Percentiles rank a stretch among this genome's conserved stretches.
Conservation (phyloP, 805 yeast species). For the Cyberlindnera bimundalis region DNA sequence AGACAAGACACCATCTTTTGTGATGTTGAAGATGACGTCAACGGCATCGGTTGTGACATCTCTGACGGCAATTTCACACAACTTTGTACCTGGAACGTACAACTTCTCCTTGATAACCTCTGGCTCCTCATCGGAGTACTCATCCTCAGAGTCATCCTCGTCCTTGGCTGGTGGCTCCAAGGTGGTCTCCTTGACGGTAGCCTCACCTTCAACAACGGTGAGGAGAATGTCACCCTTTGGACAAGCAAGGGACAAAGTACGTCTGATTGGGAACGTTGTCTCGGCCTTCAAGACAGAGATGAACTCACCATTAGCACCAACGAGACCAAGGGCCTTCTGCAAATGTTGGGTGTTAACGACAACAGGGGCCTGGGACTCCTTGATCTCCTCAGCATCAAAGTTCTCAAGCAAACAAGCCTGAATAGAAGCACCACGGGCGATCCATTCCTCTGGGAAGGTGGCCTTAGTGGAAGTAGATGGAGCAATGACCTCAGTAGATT, state of each 20-base stretch:
- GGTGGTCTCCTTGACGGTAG: constrained; percentile 77
- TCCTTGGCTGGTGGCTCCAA: constrained; percentile 60
- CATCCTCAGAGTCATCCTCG: constrained; percentile 49
- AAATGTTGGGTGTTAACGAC: constrained; percentile 88
- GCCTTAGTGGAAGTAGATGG: constrained; percentile 78
- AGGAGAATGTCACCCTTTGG: constrained; percentile 59
- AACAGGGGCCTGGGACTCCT: constrained; percentile 77
- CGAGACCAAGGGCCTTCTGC: constrained; percentile 78
- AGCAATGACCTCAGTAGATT: constrained; percentile 66
- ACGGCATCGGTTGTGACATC: constrained; percentile 65
- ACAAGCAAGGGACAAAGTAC: constrained; percentile 61
- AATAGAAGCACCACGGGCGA: constrained; percentile 93
- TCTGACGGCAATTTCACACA: constrained; percentile 76
- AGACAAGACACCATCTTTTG: constrained; percentile 57
- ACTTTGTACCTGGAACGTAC: constrained; percentile 65
- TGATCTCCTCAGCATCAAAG: constrained; percentile 78
- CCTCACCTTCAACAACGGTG: constrained; percentile 80
- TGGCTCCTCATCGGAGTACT: constrained; percentile 80
- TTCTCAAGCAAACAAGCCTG: constrained; percentile 84
- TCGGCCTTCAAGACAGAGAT: constrained; percentile 72
- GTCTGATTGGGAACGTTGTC: constrained; percentile 89
- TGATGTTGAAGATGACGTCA: constrained; percentile 55
- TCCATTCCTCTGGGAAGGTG: constrained; percentile 81
- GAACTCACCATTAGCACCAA: constrained; percentile 68
- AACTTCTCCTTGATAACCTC: constrained; percentile 76